Evolutionary conservation across 1,139 yeast genomes (phyloP).

Genomic region (Candida tropicalis): DNA sequence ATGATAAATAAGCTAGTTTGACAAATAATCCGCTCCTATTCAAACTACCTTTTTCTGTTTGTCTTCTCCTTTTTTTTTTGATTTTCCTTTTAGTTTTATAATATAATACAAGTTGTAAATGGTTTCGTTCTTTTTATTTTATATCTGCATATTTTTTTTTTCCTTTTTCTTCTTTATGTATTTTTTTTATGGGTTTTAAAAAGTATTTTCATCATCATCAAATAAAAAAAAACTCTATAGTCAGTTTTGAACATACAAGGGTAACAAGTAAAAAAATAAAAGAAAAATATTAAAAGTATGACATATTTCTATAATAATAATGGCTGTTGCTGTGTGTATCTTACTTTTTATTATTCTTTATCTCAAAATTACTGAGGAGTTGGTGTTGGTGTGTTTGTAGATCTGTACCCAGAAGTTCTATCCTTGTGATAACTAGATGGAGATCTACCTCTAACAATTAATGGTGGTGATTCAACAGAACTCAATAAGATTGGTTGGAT

Average conservation of each 20-base stretch:
- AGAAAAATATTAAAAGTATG: neutral
- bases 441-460: constrained; percentile 68
- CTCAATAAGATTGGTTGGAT: constrained; percentile 44
- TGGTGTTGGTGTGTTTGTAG: constrained; percentile 14
- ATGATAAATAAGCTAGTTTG: too few species aligned
- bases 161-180: neutral
- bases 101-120: constrained; percentile 3
- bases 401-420: constrained; percentile 41
- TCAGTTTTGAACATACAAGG: neutral
- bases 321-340: neutral
- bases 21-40: too few species aligned
- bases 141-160: neutral
- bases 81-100: neutral
- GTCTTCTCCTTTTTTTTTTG: neutral
- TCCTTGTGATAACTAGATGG: constrained; percentile 62
- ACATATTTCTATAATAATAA: constrained; percentile 2
- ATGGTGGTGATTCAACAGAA: constrained; percentile 59
- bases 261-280: neutral
- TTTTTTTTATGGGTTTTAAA: neutral
- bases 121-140: neutral
- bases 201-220: constrained; percentile 3
- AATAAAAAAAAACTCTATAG: constrained; percentile 1
- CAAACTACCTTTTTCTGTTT: neutral
- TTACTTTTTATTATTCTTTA: neutral
- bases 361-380: constrained; percentile 4